A percentile compares a stretch with the other conserved stretches of the same genome.
phyloP scores from a whole-genome alignment of 371 early-diverging fungal species.

The Gilbertella persicaria region DNA sequence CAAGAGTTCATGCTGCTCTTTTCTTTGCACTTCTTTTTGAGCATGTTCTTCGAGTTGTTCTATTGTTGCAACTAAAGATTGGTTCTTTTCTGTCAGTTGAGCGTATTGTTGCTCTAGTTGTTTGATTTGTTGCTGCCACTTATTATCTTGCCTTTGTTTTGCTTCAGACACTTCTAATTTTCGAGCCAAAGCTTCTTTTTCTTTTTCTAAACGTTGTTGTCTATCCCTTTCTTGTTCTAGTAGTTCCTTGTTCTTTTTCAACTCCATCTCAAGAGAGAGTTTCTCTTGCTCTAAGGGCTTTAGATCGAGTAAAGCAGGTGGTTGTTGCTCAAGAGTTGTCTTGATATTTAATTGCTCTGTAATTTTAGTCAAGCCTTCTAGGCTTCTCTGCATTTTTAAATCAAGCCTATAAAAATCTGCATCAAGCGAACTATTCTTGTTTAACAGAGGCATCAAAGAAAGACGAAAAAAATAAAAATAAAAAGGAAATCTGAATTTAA shows the following conservation, averaged over 20 bases:
- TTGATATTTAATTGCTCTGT: neutral
- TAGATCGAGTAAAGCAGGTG: neutral
- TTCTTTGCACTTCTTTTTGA: neutral
- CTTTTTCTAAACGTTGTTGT: neutral
- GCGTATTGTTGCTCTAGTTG: constrained; percentile 1
- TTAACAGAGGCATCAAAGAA: no score
- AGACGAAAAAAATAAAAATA: no score
- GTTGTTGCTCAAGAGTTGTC: neutral
- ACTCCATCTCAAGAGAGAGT: neutral
- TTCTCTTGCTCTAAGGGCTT: neutral
- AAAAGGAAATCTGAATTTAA: no score
- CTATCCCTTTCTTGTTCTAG: neutral
- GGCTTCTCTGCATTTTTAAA: constrained; percentile 5
- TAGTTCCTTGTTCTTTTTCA: neutral
- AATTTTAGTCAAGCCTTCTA: constrained; percentile 1
- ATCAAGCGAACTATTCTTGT: neutral
- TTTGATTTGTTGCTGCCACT: neutral
- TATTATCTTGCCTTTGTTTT: neutral
- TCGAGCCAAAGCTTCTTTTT: neutral
- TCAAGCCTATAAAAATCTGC: neutral
- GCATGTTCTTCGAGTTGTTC: neutral
- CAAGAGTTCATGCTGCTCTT: constrained; percentile 3
- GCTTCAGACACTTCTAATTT: neutral
- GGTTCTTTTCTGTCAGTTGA: neutral
- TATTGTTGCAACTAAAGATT: neutral